Conservation (phyloP, 129 eudicot species). For the Helianthus tuberosus region DNA sequence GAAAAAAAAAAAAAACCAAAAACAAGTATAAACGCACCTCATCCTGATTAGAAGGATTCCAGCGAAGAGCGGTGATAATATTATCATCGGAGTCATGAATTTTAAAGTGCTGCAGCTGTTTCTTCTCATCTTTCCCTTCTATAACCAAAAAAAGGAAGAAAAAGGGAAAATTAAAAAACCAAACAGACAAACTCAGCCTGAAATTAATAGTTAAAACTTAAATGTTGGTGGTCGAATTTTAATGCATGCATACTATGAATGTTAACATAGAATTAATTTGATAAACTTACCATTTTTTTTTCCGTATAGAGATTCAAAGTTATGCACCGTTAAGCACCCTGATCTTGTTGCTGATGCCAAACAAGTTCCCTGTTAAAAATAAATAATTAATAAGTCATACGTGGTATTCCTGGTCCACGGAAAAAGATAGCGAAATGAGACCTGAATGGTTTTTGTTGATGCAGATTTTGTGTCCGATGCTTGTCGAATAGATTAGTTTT, state of each 20-base stretch:
- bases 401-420: too few species aligned
- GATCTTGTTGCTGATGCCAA: conserved; percentile 87
- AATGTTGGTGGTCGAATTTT: neutral
- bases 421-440: too few species aligned
- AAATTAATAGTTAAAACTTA: too few species aligned
- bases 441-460: too few species aligned
- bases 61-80: conserved; percentile 44
- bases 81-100: too few species aligned
- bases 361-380: conserved; percentile 66
- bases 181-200: too few species aligned
- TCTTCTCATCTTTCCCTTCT: conserved; percentile 67
- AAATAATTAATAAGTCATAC: neutral
- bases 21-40: conserved; percentile 52
- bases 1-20: conserved; percentile 7
- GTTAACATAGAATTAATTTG: conserved; percentile 8
- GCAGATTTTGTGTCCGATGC: too few species aligned
- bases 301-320: conserved; percentile 71
- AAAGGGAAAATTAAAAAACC: too few species aligned
- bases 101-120: conserved; percentile 63
- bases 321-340: conserved; percentile 94
- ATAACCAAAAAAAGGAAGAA: neutral
- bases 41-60: conserved; percentile 92
- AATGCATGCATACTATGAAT: neutral
- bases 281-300: conserved; percentile 39
- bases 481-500: too few species aligned